Percentiles rank a stretch among this genome's conserved stretches.
phyloP scores from a whole-genome alignment of 371 early-diverging fungal species.

The Zopfochytrium polystomum region DNA sequence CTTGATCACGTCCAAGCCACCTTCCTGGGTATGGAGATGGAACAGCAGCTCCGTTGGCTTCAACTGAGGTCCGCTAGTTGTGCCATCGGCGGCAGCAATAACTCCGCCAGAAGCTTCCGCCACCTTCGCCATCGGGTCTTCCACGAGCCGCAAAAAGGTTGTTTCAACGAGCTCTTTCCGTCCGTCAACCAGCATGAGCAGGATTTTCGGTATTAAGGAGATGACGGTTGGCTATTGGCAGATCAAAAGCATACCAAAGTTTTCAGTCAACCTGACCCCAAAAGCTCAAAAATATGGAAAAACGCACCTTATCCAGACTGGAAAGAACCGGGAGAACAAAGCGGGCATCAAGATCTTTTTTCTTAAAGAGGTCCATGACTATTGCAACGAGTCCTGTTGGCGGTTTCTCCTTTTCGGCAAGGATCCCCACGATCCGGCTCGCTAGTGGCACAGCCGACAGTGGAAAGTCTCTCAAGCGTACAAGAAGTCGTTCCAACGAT shows the following conservation, averaged over 20 bases:
- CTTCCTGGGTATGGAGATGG: conserved; percentile 57
- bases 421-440: conserved; percentile 63
- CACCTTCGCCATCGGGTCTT: too few relatives aligned
- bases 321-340: conserved; percentile 67
- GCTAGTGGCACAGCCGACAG: conserved; percentile 71
- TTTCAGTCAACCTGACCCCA: too few relatives aligned
- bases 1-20: conserved; percentile 50
- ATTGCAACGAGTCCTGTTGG: conserved; percentile 60
- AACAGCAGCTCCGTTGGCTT: conserved; percentile 60
- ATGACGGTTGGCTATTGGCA: conserved; percentile 21
- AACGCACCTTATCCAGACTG: conserved; percentile 59
- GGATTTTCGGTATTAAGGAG: conserved; percentile 12
- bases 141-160: conserved; percentile 26
- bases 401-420: conserved; percentile 66
- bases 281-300: background rate
- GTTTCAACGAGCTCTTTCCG: conserved; percentile 30
- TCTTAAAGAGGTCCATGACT: conserved; percentile 45
- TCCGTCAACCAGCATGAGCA: conserved; percentile 17
- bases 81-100: background rate
- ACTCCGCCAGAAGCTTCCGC: background rate
- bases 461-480: conserved; percentile 70
- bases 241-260: too few relatives aligned
- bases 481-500: too few relatives aligned
- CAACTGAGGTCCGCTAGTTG: conserved; percentile 25
- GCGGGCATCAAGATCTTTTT: conserved; percentile 60